These are phyloP conservation scores for Fusarium lyarnte DNA, from an alignment of 2,329 filamentous ascomycete genomes.

Conservation along the genomic window DNA sequence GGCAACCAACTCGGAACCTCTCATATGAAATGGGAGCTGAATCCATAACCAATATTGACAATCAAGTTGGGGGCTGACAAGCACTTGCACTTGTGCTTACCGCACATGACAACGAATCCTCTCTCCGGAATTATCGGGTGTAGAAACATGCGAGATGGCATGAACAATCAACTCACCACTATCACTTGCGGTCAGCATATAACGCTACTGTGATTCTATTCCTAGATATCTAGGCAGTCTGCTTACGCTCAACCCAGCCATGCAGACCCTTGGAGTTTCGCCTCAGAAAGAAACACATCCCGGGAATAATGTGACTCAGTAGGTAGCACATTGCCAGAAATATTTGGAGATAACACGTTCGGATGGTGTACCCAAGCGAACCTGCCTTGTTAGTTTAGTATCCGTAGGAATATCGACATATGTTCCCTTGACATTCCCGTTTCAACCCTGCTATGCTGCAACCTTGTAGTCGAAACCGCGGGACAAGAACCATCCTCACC, in stretches of 20 bases:
- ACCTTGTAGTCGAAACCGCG: background rate
- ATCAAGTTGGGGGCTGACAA: conserved; percentile 7
- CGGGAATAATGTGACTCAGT: conserved; percentile 12
- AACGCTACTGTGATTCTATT: background rate
- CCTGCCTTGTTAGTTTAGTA: background rate
- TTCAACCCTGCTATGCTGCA: conserved; percentile 17
- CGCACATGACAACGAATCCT: background rate
- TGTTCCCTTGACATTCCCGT: conserved; percentile 3
- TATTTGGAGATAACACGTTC: conserved; percentile 12
- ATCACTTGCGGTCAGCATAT: conserved; percentile 14
- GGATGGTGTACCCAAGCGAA: conserved; percentile 24
- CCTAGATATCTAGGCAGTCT: conserved; percentile 2
- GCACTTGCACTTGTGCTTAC: conserved; percentile 9
- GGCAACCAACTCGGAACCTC: conserved; percentile 19
- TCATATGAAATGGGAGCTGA: background rate
- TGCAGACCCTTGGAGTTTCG: conserved; percentile 2
- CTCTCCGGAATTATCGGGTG: background rate
- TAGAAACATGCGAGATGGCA: conserved; percentile 1
- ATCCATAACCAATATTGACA: background rate
- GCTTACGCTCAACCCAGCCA: conserved; percentile 13
- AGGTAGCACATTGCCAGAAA: background rate
- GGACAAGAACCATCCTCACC: background rate
- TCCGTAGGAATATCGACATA: background rate
- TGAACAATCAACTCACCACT: background rate
- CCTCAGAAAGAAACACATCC: conserved; percentile 1